Evolutionary conservation across 345 rosid species (phyloP), one percentile per base, ranked within the genome.

Genomic region (Nephelium lappaceum): DNA sequence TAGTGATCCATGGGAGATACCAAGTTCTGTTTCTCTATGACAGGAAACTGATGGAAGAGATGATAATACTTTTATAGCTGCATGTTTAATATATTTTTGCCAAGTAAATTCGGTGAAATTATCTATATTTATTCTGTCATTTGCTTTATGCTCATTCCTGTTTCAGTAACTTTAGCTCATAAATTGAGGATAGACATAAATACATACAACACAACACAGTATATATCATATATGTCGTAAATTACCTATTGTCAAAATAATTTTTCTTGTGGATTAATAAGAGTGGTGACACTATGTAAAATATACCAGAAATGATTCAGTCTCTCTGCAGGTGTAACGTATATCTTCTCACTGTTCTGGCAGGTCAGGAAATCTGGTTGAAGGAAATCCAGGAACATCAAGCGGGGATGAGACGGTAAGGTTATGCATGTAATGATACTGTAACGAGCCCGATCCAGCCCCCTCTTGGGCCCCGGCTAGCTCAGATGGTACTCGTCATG

Each of bases 341-440:
- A 39, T 60, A 36, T 31, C 51, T 55, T 75, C 71, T 27, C 82
- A 77, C 67, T 55, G 65, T 76, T 86, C 78, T 67, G 87, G 77
- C 83, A 95, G 99, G 89, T 94, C 99, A 47, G 99, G 99, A 60
- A 93, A 85, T 85, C 80, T 81, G 76, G 93, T 91, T 75, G 97
- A 96, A 80, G 99, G 99, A 81, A 93, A 91, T 77, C 93, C 97
- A 78, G 99, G 97, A 82, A 85, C 82, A 74, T 69, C 95, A 73
- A 93, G 95, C 83, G 99, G 99, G 72, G 99, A 94, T 88, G 99
- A 92, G 78, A 94, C 98, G 8, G 99, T 96, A 87, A 80, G 87
- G 84, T 78, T 73, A 64, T 51, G 39, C 75, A 71, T 72, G 62
- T 31, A 47, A 21, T 66, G 57, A 51, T 76, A n/a, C n/a, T n/a